Evolutionary conservation across 73 alveolate species (phyloP).

Genomic region (Paramecium pentaurelia): DNA sequence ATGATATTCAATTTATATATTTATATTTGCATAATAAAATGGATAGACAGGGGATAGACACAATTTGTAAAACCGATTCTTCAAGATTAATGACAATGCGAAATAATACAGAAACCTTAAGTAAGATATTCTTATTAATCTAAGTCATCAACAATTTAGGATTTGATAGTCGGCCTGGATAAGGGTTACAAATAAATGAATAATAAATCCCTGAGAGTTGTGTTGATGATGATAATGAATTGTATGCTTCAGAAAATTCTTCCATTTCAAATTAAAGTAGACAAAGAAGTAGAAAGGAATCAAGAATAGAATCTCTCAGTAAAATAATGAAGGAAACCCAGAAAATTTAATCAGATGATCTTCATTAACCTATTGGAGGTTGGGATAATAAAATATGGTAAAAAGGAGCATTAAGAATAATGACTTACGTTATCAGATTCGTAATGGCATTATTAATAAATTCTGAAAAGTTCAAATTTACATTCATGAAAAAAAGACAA

Average conservation of each 20-base stretch:
- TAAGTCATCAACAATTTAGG: not conserved
- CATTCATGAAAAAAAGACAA: not conserved
- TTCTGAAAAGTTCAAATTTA: conserved; percentile 30
- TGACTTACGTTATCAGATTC: not conserved
- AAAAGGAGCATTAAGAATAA: conserved; percentile 14
- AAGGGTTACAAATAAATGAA: not conserved
- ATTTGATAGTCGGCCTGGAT: not conserved
- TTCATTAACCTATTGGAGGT: not conserved
- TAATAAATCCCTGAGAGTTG: not conserved
- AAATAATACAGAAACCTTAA: conserved; percentile 19
- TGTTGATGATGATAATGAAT: not conserved
- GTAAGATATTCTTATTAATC: not conserved
- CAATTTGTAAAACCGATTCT: not conserved
- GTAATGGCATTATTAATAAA: not conserved
- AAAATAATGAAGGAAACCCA: not conserved
- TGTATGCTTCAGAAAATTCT: not conserved
- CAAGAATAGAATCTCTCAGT: not conserved
- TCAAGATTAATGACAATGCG: not conserved
- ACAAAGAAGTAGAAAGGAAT: not conserved
- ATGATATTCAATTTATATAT: not conserved
- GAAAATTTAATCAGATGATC: not conserved
- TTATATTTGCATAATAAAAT: not conserved
- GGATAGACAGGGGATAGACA: conserved; percentile 3
- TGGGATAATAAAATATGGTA: conserved; percentile 26
- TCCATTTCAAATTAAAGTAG: not conserved